Evolutionary conservation across 176 grass and related monocot genomes (phyloP).

Genomic region (Chrysopogon serrulatus): DNA sequence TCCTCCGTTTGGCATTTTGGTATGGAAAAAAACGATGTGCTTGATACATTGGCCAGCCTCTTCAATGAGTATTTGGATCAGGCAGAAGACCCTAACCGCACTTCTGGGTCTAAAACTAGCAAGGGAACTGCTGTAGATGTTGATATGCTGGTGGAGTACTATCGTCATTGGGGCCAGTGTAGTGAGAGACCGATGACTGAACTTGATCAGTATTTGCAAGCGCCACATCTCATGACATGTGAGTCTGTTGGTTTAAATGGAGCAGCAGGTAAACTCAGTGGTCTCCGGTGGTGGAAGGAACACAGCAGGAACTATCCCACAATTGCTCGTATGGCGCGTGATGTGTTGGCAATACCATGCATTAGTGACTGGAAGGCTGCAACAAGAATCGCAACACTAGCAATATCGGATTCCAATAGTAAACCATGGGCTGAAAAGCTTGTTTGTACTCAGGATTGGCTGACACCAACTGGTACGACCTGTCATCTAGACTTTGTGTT

Average conservation of each 20-base stretch:
- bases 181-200: conserved; percentile 11
- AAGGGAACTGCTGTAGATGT: conserved; percentile 4
- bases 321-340: conserved; percentile 17
- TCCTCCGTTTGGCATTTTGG: neutral
- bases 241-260: neutral
- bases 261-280: neutral
- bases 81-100: neutral
- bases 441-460: conserved; percentile 27
- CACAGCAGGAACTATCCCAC: conserved; percentile 7
- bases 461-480: conserved; percentile 5
- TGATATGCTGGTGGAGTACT: neutral
- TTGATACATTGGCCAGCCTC: conserved; percentile 2
- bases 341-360: conserved; percentile 24
- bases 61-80: conserved; percentile 12
- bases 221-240: neutral
- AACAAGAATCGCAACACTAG: conserved; percentile 5
- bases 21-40: neutral
- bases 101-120: neutral
- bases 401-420: neutral
- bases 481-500: neutral
- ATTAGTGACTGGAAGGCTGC: conserved; percentile 1
- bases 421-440: neutral
- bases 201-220: conserved; percentile 26
- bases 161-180: neutral
- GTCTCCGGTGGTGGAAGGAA: conserved; percentile 19